Evolutionary conservation across 2,329 filamentous ascomycete genomes (phyloP), one percentile per base, ranked within the genome.

Genomic region (Aspergillus luchuensis): DNA sequence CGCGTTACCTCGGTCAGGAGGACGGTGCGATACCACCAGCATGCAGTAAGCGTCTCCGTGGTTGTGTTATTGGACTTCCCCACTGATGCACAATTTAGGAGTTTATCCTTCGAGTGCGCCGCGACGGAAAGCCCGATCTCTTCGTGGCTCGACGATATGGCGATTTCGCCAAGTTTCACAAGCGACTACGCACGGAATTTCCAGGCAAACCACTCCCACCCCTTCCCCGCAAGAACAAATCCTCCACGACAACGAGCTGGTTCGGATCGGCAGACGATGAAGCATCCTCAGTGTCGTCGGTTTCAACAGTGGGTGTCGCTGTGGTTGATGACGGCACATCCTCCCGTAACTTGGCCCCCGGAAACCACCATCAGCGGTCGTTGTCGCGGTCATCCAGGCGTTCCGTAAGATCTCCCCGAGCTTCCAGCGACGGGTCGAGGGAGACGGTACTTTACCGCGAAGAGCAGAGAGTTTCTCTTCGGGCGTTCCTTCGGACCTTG

Each of bases 161-260:
- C 33, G 92, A 97, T 68, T 99, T 99, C 73, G 84, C 81, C 25
- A 87, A 86, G 65, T 82, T 99, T 61, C 89, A 96, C 75, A 94
- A 90, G 76, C 85, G 85, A 65, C 77, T 99, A 62, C 88, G 91
- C 38, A 86, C 88, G 11, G 95, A 99, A 76, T 82, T 98, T 57
- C 95, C 95, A 0, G 95, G 95, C 17, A 96, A 96, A 71, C 86
- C 97, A 5, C 82, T 99, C 2, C 91, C 93, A 10, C 87, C 92
- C 1, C 80, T 98, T 53, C 95, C 95, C 0, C 89, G 89, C 73
- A 98, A 98, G 84, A 97, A 97, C 76, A 96, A 94, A 76, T 88
- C 89, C 65, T 89, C 88, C 1, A 88, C 89, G 2, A 81, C 90
- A 6, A 82, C 85, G 1, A 82, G 81, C 25, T 73, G 90, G 21